Conservation (phyloP, 2,329 filamentous ascomycete genomes). For the Penicillium frequentans region DNA sequence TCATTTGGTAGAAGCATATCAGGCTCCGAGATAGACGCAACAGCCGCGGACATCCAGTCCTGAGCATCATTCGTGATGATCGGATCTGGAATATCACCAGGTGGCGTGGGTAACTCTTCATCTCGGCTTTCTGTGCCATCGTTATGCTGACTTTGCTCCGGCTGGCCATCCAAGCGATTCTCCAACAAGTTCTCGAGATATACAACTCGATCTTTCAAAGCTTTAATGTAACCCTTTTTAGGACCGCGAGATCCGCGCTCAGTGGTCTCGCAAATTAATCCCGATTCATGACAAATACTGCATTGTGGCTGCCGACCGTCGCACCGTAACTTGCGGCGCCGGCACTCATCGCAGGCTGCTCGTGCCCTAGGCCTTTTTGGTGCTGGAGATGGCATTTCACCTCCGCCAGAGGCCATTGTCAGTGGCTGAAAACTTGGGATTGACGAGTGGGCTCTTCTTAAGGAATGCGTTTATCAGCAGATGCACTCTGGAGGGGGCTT, state of each 20-base stretch:
- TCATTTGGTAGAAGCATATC: not conserved
- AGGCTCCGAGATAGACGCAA: not conserved
- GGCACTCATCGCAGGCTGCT: slow-evolving; percentile 39
- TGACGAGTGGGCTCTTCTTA: not conserved
- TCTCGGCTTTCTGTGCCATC: not conserved
- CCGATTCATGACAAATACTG: slow-evolving; percentile 16
- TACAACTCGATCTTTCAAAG: slow-evolving; percentile 5
- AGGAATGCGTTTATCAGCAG: not conserved
- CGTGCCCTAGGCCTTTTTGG: not conserved
- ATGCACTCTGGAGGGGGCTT: not conserved
- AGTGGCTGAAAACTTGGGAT: not conserved
- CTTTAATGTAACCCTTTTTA: slow-evolving; percentile 23
- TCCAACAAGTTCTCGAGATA: slow-evolving; percentile 3
- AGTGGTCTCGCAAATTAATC: slow-evolving; percentile 14
- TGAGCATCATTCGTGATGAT: not conserved
- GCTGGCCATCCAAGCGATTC: not conserved
- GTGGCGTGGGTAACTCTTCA: not conserved
- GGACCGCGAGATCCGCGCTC: slow-evolving; percentile 14
- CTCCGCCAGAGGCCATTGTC: not conserved
- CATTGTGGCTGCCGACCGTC: slow-evolving; percentile 57
- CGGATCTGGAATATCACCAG: not conserved
- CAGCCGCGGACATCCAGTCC: not conserved
- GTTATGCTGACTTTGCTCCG: not conserved
- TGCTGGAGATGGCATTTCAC: not conserved
- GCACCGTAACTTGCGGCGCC: slow-evolving; percentile 58